Evolutionary conservation across 2,329 filamentous ascomycete genomes (phyloP), one percentile per base, ranked within the genome.

Genomic region (Nannizziopsis arthrosporioides): DNA sequence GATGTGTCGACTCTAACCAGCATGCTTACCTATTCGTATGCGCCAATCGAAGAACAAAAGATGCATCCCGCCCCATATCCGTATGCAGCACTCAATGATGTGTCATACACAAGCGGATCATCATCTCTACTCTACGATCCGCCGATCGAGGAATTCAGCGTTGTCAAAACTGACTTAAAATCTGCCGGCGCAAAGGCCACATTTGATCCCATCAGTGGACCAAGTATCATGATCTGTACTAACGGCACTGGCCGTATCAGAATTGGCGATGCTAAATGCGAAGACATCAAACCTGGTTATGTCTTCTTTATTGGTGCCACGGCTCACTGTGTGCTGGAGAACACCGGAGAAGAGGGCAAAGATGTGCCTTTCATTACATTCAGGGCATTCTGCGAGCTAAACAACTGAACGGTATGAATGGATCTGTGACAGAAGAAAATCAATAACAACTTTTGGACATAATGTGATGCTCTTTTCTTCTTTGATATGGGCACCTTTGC

Each of bases 1-100:
- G 92, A 98, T 58, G 86, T 96, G 17, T 70, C 81, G 47, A 96
- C 88, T 0, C 74, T 98, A 9, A 87, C 90, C 31, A 76, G 80
- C 53, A 94, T 94, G 82, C 72, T 98, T 56, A 98, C 92, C 0
- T 98, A 98, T 72, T 85, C 82, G 58, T 95, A 93, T 60, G 89
- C 92, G 0, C 90, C 92, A 2, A 95, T 95, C 55, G 82, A 85
- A 52, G 82, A 94, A 68, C 92, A 98, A 66, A 95, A 95, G 72
- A 93, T 98, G 82, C 63, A 75, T 4, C 87, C 92, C 0, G 75
- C 73, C 12, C 84, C 92, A 58, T 96, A 94, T 63, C 83, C 88
- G 1, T 94, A 92, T 62, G 83, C 77, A 10, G 85, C 82, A 1
- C 73, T 95, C 47, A 93, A 94, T 65, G 77, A 80, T n/a, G 68